Base-by-base conservation (phyloP, 2,329 filamentous ascomycete species). In the Penicillium sumatraense region DNA sequence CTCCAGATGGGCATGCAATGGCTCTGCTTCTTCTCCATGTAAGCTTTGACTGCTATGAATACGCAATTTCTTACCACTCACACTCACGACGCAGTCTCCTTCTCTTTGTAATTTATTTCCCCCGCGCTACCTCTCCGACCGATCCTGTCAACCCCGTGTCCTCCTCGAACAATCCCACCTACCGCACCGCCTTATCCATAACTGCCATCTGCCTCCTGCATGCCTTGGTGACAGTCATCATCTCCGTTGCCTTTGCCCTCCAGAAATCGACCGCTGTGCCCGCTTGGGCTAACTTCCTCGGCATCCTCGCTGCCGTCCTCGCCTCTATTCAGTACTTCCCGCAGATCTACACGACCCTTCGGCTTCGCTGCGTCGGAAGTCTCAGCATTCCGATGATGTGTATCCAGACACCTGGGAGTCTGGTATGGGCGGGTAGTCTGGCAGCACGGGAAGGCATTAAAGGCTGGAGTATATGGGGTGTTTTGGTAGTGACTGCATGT, bases 311-410 rank as follows among this genome's bases (percentile, higher is more conserved):
- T 16, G 89, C 91, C 0, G 75, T 85, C 1, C 84, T 99, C 5
- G 90, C 95, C 0, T 89, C 86, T 0, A 83, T 98, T 20, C 95
- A 99, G 76, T 99, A 98, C 74, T 80, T 99, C 14, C 95, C 95
- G 0, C 95, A 99, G 76, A 96, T 99, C 61, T 92, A 87, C 78
- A 97, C 90, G 49, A 99, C 95, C 0, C 96, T 90, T 76, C 84
- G 81, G 49, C 80, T 97, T 54, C 89, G 93, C 70, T 88, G 93
- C 66, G 89, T 96, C 2, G 92, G 92, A 51, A 96, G 92, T 72
- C 78, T 99, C 65, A 96, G 91, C 68, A 95, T 99, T 53, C 89
- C 91, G 4, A 98, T 97, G 89, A 98, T 99, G 93, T 89, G 90
- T 71, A 96, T 99, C 29, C 95, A 99, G 74, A 97, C 93, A 0